Evolutionary conservation across 768 basidiomycete species (phyloP).

Genomic region (Hirschioporus abietinus): DNA sequence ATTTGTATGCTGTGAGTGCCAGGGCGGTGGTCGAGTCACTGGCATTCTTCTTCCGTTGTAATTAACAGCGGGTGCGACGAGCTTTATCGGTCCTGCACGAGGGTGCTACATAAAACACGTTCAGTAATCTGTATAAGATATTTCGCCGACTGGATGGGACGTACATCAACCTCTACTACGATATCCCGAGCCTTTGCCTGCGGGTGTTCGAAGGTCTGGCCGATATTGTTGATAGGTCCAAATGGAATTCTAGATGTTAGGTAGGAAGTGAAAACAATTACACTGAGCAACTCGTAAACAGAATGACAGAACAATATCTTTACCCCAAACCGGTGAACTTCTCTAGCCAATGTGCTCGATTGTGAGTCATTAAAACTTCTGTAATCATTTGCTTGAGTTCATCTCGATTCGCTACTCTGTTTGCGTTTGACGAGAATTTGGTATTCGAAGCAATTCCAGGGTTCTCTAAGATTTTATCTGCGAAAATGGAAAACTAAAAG

Average conservation of each 20-base stretch:
- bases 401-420: constrained; percentile 69
- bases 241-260: constrained; percentile 57
- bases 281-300: constrained; percentile 10
- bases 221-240: constrained; percentile 90
- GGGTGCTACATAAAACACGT: constrained; percentile 22
- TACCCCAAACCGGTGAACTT: constrained; percentile 76
- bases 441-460: constrained; percentile 56
- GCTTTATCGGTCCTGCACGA: constrained; percentile 63
- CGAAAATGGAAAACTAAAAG: constrained; percentile 63
- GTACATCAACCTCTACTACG: constrained; percentile 73
- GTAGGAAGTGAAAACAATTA: constrained; percentile 2
- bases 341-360: constrained; percentile 70
- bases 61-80: constrained; percentile 75
- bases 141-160: constrained; percentile 17
- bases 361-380: constrained; percentile 46
- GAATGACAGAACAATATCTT: constrained; percentile 19
- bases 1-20: constrained; percentile 76
- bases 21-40: constrained; percentile 75
- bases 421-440: constrained; percentile 67
- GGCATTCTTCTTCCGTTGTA: constrained; percentile 80
- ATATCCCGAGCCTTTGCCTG: constrained; percentile 74
- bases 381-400: constrained; percentile 68
- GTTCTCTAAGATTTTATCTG: constrained; percentile 53
- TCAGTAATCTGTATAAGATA: constrained; percentile 2
- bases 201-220: constrained; percentile 86